Conservation (phyloP, 2,329 filamentous ascomycete genomes). For the Huntiella moniliformis region DNA sequence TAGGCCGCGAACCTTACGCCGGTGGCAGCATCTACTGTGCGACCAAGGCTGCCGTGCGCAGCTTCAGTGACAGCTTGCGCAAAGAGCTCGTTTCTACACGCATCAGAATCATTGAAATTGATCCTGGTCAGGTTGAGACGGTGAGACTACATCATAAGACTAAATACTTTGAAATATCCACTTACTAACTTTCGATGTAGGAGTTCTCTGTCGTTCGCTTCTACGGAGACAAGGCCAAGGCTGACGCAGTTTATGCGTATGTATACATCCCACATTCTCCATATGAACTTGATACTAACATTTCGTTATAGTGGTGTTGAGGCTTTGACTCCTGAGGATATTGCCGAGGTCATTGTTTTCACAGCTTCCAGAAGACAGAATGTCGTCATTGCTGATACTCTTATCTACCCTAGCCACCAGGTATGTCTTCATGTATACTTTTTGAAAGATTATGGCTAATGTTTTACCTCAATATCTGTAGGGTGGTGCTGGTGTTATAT, state of each 20-base stretch:
- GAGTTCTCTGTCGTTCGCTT: slow-evolving; percentile 83
- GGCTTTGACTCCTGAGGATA: slow-evolving; percentile 73
- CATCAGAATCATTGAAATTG: slow-evolving; percentile 71
- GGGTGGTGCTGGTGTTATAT: slow-evolving; percentile 18
- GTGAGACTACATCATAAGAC: slow-evolving; percentile 21
- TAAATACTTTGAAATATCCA: not conserved
- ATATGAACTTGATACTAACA: not conserved
- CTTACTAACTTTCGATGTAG: slow-evolving; percentile 18
- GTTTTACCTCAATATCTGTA: slow-evolving; percentile 9
- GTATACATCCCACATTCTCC: slow-evolving; percentile 17
- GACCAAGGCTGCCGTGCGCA: slow-evolving; percentile 73
- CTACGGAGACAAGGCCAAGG: slow-evolving; percentile 73
- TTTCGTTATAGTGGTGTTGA: slow-evolving; percentile 42
- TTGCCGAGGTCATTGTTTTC: slow-evolving; percentile 82
- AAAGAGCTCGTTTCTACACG: slow-evolving; percentile 66
- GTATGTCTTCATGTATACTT: slow-evolving; percentile 23
- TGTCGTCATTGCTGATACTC: slow-evolving; percentile 71
- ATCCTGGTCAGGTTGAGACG: slow-evolving; percentile 86
- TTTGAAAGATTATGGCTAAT: not conserved
- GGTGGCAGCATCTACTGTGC: slow-evolving; percentile 87
- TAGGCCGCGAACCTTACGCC: slow-evolving; percentile 57
- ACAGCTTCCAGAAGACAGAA: slow-evolving; percentile 70
- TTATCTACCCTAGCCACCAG: slow-evolving; percentile 82
- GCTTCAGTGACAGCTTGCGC: slow-evolving; percentile 65
- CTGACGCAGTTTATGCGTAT: slow-evolving; percentile 73